A percentile compares a stretch with the other conserved stretches of the same genome.
These are phyloP conservation scores for Trypanosoma platydactyli DNA, from an alignment of 208 protist species.

Conservation along the genomic window DNA sequence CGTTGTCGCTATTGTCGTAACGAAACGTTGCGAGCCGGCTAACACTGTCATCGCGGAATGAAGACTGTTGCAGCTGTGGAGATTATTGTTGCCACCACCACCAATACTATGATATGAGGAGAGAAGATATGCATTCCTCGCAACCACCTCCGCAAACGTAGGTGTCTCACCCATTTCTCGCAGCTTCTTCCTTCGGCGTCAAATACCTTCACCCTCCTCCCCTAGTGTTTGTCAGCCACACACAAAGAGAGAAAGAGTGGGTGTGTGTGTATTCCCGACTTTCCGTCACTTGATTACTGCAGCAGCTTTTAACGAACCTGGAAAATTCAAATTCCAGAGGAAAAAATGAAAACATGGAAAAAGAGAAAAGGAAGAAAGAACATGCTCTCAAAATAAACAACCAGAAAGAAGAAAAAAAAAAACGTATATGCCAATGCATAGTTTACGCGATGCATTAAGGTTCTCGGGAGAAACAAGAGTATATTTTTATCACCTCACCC, in stretches of 20 bases:
- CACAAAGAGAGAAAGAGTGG: not conserved
- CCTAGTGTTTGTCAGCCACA: not conserved
- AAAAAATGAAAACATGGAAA: too few relatives aligned
- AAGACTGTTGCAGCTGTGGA: not conserved
- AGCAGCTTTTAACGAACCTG: too few relatives aligned
- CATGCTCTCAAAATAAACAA: not conserved
- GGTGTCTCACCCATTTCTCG: slow-evolving; percentile 3
- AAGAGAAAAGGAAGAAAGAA: too few relatives aligned
- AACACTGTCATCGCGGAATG: not conserved
- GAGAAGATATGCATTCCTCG: not conserved
- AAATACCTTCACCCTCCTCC: not conserved
- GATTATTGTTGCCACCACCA: not conserved
- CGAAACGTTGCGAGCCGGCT: not conserved
- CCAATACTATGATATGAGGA: not conserved
- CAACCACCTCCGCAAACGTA: slow-evolving; percentile 20
- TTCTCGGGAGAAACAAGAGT: too few relatives aligned
- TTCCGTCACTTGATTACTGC: too few relatives aligned
- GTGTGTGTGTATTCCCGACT: not conserved
- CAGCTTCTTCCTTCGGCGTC: not conserved
- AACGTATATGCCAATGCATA: too few relatives aligned
- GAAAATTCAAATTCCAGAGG: too few relatives aligned
- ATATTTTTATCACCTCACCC: too few relatives aligned
- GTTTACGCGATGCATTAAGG: too few relatives aligned
- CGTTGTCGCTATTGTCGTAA: not conserved
- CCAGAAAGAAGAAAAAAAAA: slow-evolving; percentile 5